Evolutionary conservation across 495 filamentous ascomycete species (phyloP).

Genomic region (Neurospora sp.): DNA sequence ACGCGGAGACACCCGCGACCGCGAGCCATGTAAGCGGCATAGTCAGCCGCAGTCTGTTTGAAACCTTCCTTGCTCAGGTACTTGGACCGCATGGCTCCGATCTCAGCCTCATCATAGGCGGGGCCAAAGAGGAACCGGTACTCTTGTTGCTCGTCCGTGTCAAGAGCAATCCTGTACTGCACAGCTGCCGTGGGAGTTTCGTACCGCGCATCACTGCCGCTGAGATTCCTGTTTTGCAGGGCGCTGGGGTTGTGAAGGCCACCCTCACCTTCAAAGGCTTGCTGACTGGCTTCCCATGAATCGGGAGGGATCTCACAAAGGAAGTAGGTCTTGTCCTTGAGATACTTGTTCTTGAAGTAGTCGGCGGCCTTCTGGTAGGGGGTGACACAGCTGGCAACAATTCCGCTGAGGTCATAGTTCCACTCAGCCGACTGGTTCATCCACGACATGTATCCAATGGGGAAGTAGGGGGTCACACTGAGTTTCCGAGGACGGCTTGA

Average conservation of each 20-base stretch:
- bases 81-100: conserved; percentile 32
- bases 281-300: conserved; percentile 42
- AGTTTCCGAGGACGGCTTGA: conserved; percentile 33
- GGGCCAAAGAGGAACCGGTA: conserved; percentile 48
- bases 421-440: conserved; percentile 50
- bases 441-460: conserved; percentile 51
- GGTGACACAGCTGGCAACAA: conserved; percentile 41
- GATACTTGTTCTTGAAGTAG: conserved; percentile 46
- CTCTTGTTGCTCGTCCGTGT: conserved; percentile 27
- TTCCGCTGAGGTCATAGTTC: conserved; percentile 33
- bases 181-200: conserved; percentile 45
- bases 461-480: conserved; percentile 47
- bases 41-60: conserved; percentile 29
- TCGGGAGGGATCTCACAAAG: conserved; percentile 40
- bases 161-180: conserved; percentile 39
- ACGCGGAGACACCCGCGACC: conserved; percentile 42
- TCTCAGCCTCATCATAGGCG: conserved; percentile 41
- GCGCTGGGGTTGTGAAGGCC: conserved; percentile 42
- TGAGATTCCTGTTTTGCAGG: conserved; percentile 26
- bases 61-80: conserved; percentile 44
- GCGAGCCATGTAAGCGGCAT: conserved; percentile 38
- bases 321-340: conserved; percentile 51
- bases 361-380: conserved; percentile 47
- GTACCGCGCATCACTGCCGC: conserved; percentile 40
- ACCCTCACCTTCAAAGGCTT: conserved; percentile 46